Base-by-base conservation (phyloP, 768 basidiomycete species). In the Rhizopogon salebrosus region DNA sequence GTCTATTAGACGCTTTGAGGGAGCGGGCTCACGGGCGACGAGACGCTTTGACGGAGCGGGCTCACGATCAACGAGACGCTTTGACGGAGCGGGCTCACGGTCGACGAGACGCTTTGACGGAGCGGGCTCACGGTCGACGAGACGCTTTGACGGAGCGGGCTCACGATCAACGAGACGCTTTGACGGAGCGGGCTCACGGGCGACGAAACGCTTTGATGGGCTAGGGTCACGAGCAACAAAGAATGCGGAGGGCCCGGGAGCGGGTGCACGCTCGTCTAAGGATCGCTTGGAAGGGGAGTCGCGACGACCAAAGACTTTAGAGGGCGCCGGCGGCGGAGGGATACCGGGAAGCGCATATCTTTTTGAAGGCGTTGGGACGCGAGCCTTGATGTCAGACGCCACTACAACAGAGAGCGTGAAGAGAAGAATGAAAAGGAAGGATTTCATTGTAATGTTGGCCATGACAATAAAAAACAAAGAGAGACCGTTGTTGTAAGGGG, bases 81-180 rank as follows among this genome's bases (percentile, higher is more conserved):
- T 50, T 29, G 54, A 45, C 20, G 55, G 55, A n/a, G 8, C 22
- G 11, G 45, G 41, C 54, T 46, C 22, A 27, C 52, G 54, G 31
- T 16, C 34, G 16, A 9, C 37, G n/a, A 36, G 36, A 14, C 27
- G 29, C 31, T 42, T 7, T 29, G 18, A 53, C 24, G 27, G 52
- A 34, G 7, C 11, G 22, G 29, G 23, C 4, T 31, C 31, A 11
- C 52, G 53, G n/a, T 14, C 34, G 8, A 14, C 24, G 34, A 49
- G n/a, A n/a, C 54, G 54, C 6, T 23, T 41, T 34, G 56, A 48
- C 16, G 27, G 43, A 14, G 18, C 41, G 3, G 54, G 36, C 10
- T 7, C 26, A 34, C 31, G 31, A 13, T 34, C 31, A 2, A 34
- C 31, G 4, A 24, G 31, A 3, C 14, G 14, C 22, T 31, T 50